phyloP scores from a whole-genome alignment of 2,329 filamentous ascomycete species.

The Aspergillus hiratsukae region DNA sequence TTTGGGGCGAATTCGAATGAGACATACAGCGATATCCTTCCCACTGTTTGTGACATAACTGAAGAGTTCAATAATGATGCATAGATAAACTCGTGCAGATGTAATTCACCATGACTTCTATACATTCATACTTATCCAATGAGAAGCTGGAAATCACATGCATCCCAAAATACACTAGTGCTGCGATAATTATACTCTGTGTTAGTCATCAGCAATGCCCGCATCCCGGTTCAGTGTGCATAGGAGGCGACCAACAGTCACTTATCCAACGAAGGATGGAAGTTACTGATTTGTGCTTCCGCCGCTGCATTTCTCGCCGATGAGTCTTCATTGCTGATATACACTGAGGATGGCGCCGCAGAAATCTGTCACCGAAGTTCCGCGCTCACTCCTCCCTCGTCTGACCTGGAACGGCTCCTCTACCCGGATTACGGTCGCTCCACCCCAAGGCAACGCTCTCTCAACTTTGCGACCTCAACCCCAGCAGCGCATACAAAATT shows the following conservation, averaged over 20 bases:
- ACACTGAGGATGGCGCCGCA: constrained; percentile 34
- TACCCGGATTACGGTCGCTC: constrained; percentile 26
- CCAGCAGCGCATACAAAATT: constrained; percentile 19
- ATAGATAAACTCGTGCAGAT: neutral
- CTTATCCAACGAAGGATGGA: neutral
- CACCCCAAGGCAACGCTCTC: constrained; percentile 23
- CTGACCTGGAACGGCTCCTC: constrained; percentile 40
- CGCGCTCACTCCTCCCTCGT: constrained; percentile 40
- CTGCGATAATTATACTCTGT: neutral
- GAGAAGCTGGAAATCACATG: neutral
- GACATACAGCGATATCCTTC: neutral
- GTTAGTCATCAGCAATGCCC: constrained; percentile 4
- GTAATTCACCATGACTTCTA: neutral
- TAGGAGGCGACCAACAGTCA: neutral
- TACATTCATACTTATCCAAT: neutral
- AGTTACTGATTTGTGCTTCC: neutral
- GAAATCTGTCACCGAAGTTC: constrained; percentile 40
- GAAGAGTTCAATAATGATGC: neutral
- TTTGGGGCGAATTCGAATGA: neutral
- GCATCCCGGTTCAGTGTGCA: neutral
- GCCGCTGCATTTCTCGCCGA: neutral
- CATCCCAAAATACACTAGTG: neutral
- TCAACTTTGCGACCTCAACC: constrained; percentile 19
- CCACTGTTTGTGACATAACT: neutral
- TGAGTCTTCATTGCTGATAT: neutral